Conservation (phyloP, 208 protist species). For the Leishmania lainsoni region DNA sequence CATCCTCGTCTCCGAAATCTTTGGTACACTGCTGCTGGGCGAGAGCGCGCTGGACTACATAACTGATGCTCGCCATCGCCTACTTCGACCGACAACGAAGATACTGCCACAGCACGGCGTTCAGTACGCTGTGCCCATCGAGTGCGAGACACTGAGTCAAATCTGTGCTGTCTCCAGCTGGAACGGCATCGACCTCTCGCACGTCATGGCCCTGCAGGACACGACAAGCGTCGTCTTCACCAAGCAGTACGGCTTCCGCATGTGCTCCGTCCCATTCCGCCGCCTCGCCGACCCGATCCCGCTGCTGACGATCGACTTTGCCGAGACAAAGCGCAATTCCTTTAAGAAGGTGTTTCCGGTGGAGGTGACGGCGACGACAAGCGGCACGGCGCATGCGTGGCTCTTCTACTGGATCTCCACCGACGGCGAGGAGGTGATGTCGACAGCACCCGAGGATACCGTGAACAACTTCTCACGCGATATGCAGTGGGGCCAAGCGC, state of each 20-base stretch:
- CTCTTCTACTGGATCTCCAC: conserved; percentile 82
- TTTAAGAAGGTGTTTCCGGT: conserved; percentile 44
- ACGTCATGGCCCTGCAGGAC: conserved; percentile 90
- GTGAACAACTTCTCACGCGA: conserved; percentile 91
- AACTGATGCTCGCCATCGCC: conserved; percentile 71
- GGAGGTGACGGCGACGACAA: conserved; percentile 52
- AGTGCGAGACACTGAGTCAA: conserved; percentile 70
- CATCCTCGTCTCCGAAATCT: conserved; percentile 92
- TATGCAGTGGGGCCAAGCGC: conserved; percentile 95
- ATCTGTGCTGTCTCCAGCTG: conserved; percentile 83
- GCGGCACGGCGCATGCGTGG: conserved; percentile 79
- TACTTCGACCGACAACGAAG: conserved; percentile 64
- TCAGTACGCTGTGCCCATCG: conserved; percentile 92
- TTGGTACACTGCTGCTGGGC: conserved; percentile 92
- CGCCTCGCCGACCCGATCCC: conserved; percentile 69
- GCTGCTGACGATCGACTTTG: conserved; percentile 88
- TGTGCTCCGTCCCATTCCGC: conserved; percentile 82
- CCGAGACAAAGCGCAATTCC: conserved; percentile 30
- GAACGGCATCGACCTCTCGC: conserved; percentile 79
- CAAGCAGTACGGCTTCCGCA: conserved; percentile 94
- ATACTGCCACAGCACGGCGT: conserved; percentile 84
- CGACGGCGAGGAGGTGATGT: conserved; percentile 65
- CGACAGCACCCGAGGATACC: conserved; percentile 85
- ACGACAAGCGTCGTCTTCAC: conserved; percentile 91
- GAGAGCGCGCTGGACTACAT: conserved; percentile 94